Evolutionary conservation across 2,329 filamentous ascomycete species (phyloP).

Genomic region (Curvularia sp.): DNA sequence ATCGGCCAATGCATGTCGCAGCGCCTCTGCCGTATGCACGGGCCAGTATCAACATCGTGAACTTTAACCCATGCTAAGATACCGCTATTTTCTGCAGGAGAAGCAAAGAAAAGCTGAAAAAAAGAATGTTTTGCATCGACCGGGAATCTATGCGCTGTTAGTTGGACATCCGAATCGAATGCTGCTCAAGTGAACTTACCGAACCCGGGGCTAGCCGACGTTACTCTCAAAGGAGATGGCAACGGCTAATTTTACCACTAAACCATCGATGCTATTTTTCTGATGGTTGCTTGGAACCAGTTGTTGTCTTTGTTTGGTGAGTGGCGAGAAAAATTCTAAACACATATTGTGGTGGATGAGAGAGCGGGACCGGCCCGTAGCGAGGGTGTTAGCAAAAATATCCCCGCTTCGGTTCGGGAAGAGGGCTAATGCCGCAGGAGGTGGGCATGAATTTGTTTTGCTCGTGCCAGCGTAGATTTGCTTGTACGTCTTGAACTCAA

Average conservation of each 20-base stretch:
- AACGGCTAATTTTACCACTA: slow-evolving; percentile 35
- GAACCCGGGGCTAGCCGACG: slow-evolving; percentile 30
- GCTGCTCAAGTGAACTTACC: slow-evolving; percentile 15
- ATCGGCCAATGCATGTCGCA: not conserved
- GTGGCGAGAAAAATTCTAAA: not conserved
- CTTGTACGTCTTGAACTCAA: not conserved
- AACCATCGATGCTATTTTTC: slow-evolving; percentile 25
- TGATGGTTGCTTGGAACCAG: not conserved
- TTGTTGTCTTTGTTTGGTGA: not conserved
- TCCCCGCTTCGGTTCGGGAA: not conserved
- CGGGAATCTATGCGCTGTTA: not conserved
- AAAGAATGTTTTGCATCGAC: not conserved
- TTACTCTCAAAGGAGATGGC: slow-evolving; percentile 16
- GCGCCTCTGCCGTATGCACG: not conserved
- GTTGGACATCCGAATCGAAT: not conserved
- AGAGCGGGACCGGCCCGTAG: not conserved
- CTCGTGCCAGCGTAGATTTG: not conserved
- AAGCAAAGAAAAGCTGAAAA: not conserved
- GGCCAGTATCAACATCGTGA: not conserved
- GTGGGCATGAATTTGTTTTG: not conserved
- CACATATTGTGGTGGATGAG: not conserved
- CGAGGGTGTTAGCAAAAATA: not conserved
- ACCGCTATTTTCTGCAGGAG: no score
- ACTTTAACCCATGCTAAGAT: no score
- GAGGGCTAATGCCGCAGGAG: not conserved